phyloP scores from a whole-genome alignment of 2,329 filamentous ascomycete species.

The Trichocomaceae sp. region DNA sequence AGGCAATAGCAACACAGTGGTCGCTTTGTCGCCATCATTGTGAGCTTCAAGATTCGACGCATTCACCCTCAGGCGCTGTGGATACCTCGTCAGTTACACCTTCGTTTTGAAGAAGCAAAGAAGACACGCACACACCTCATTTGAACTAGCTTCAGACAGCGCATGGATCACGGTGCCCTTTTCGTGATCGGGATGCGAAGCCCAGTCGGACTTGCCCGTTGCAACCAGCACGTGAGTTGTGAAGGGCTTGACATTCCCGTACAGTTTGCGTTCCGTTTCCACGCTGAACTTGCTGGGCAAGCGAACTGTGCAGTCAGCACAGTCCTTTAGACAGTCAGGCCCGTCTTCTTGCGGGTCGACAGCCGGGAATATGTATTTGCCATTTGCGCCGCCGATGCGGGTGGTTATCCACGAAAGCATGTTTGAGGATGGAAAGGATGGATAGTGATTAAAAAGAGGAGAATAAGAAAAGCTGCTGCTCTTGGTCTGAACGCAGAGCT shows the following conservation, averaged over 20 bases:
- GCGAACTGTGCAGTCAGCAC: conserved; percentile 31
- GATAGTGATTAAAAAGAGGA: background rate
- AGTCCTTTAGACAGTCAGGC: conserved; percentile 30
- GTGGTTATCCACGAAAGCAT: conserved; percentile 31
- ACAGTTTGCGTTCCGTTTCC: conserved; percentile 25
- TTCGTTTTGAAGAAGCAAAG: background rate
- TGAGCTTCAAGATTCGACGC: conserved; percentile 28
- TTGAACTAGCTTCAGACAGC: conserved; percentile 42
- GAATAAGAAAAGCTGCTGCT: too few relatives aligned
- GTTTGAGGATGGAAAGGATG: background rate
- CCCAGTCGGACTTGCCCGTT: conserved; percentile 35
- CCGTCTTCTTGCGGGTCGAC: conserved; percentile 30
- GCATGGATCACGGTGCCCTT: conserved; percentile 48
- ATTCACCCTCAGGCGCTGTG: conserved; percentile 31
- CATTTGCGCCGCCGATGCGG: conserved; percentile 14
- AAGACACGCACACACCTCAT: conserved; percentile 34
- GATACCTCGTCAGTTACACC: background rate
- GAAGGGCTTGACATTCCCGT: conserved; percentile 33
- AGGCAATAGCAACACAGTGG: conserved; percentile 71
- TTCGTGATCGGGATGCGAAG: conserved; percentile 28
- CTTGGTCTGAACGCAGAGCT: background rate
- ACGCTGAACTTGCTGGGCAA: conserved; percentile 32
- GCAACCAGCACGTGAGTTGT: conserved; percentile 32
- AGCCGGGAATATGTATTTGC: conserved; percentile 31
- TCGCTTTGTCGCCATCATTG: conserved; percentile 40